Evolutionary conservation across 345 rosid genomes (phyloP).

Genomic region (Garcia nutans): DNA sequence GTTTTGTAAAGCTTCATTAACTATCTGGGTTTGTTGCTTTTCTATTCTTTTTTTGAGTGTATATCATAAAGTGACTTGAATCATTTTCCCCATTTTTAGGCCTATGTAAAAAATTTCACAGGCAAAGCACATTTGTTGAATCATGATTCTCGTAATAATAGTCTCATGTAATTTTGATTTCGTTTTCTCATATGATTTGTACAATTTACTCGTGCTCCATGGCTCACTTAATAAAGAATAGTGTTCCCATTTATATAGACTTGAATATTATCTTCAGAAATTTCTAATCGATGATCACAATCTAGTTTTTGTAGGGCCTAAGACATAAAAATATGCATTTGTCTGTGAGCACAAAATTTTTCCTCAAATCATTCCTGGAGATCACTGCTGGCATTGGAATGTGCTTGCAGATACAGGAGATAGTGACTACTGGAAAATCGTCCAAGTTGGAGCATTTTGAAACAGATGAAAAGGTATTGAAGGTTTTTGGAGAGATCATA

Average conservation of each 20-base stretch:
- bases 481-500: slow-evolving; percentile 2
- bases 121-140: not conserved
- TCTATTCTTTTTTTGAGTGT: not conserved
- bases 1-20: not conserved
- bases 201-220: too few species aligned
- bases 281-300: not conserved
- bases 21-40: slow-evolving; percentile 1
- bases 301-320: not conserved
- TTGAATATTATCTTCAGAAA: not conserved
- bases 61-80: not conserved
- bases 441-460: slow-evolving; percentile 95
- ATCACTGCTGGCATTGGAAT: slow-evolving; percentile 15
- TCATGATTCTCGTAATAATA: not conserved
- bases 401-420: slow-evolving; percentile 83
- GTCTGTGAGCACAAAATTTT: not conserved
- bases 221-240: not conserved
- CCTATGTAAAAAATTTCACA: not conserved
- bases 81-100: not conserved
- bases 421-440: slow-evolving; percentile 74
- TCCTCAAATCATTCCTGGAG: not conserved
- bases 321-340: not conserved
- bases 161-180: not conserved
- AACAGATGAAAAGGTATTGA: slow-evolving; percentile 82
- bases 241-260: not conserved
- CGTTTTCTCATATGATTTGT: not conserved